A percentile compares a stretch with the other conserved stretches of the same genome.
These are phyloP conservation scores for Fusarium decemcellulare DNA, from an alignment of 2,329 filamentous ascomycete genomes.

Conservation along the genomic window DNA sequence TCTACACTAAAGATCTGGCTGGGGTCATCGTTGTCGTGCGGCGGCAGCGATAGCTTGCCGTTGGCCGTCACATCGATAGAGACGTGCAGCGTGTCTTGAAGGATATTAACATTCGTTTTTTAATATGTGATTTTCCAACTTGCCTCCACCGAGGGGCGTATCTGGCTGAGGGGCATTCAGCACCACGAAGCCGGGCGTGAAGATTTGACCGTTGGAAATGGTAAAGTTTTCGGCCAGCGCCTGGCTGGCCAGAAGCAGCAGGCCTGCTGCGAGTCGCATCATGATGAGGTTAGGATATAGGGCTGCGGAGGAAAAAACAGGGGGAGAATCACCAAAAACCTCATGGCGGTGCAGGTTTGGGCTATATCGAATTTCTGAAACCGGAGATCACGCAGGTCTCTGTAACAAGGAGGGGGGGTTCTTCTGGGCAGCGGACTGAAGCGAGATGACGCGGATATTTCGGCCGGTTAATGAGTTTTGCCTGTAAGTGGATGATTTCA, in stretches of 20 bases:
- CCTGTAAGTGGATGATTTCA: too few species aligned
- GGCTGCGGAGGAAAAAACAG: not conserved
- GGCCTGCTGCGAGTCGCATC: constrained; percentile 17
- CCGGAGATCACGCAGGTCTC: constrained; percentile 30
- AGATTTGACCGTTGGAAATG: constrained; percentile 75
- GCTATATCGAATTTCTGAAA: constrained; percentile 31
- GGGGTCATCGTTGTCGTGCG: constrained; percentile 65
- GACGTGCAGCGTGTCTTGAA: constrained; percentile 69
- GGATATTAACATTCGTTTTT: constrained; percentile 22
- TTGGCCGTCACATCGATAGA: constrained; percentile 77
- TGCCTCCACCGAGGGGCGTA: constrained; percentile 75
- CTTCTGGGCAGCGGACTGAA: constrained; percentile 24
- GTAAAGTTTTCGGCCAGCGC: constrained; percentile 64
- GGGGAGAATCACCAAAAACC: constrained; percentile 12
- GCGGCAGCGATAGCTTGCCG: constrained; percentile 73
- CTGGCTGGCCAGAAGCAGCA: constrained; percentile 43
- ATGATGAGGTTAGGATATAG: constrained; percentile 11
- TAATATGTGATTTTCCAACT: too few species aligned
- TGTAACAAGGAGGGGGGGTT: constrained; percentile 17
- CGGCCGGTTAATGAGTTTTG: constrained; percentile 22
- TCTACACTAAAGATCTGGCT: constrained; percentile 75
- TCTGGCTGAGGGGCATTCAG: constrained; percentile 76
- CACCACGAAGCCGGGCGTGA: constrained; percentile 77
- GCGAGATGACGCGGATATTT: constrained; percentile 39
- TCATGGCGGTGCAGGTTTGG: constrained; percentile 1